Percentiles rank a stretch among this genome's conserved stretches.
phyloP scores from a whole-genome alignment of 108 stramenopile genomes.

The Fragilaria radians region DNA sequence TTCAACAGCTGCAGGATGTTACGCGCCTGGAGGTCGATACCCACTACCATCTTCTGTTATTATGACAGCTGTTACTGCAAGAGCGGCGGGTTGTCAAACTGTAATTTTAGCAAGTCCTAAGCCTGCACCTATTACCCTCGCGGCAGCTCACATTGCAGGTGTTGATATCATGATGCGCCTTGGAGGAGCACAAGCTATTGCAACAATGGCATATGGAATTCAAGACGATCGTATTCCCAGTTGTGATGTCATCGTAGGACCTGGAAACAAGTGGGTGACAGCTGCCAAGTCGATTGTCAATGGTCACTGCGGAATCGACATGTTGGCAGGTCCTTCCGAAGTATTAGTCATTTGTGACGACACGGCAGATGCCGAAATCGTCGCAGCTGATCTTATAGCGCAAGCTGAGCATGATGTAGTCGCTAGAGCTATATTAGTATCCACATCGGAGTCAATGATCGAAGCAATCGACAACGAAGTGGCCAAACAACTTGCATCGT shows the following conservation, averaged over 20 bases:
- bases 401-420: constrained; percentile 99
- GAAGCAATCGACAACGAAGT: constrained; percentile 68
- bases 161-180: constrained; percentile 85
- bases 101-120: constrained; percentile 91
- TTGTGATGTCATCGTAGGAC: constrained; percentile 97
- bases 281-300: constrained; percentile 94
- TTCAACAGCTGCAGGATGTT: constrained; percentile 98
- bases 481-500: constrained; percentile 47
- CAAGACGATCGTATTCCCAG: constrained; percentile 20
- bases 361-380: constrained; percentile 83
- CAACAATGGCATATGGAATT: constrained; percentile 91
- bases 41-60: constrained; percentile 95
- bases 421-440: constrained; percentile 91
- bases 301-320: constrained; percentile 96
- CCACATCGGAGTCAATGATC: constrained; percentile 48
- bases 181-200: constrained; percentile 97
- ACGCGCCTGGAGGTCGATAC: constrained; percentile 98
- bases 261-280: constrained; percentile 99
- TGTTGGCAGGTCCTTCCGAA: constrained; percentile 98
- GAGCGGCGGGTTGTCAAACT: constrained; percentile 89
- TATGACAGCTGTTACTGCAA: constrained; percentile 97
- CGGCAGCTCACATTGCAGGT: constrained; percentile 84
- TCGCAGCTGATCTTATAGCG: constrained; percentile 97
- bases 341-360: constrained; percentile 95
- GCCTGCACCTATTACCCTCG: constrained; percentile 89